Conservation (phyloP, 345 rosid species). For the Brassica cretica region DNA sequence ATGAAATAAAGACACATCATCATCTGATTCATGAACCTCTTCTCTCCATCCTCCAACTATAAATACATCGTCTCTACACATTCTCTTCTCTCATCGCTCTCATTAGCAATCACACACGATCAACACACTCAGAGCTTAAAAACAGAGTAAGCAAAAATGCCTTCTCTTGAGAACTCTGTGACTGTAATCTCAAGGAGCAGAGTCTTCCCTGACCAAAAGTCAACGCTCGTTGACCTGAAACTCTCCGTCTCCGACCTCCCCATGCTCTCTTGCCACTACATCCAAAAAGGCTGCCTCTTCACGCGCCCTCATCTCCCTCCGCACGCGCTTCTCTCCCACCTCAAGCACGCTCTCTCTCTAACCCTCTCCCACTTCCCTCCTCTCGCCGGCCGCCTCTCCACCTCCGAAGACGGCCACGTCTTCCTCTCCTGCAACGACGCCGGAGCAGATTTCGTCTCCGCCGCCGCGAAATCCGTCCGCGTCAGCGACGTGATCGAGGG, state of each 20-base stretch:
- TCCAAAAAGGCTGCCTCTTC: slow-evolving; percentile 86
- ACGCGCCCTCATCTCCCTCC: slow-evolving; percentile 43
- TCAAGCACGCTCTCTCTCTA: slow-evolving; percentile 49
- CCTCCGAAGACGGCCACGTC: slow-evolving; percentile 53
- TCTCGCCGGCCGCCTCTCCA: slow-evolving; percentile 79
- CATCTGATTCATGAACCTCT: slow-evolving; percentile 59
- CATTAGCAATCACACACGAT: slow-evolving; percentile 2
- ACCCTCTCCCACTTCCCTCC: slow-evolving; percentile 76
- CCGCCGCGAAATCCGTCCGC: slow-evolving; percentile 43
- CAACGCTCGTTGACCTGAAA: slow-evolving; percentile 61
- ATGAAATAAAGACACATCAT: not conserved
- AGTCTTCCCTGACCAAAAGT: slow-evolving; percentile 55
- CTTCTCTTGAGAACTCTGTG: slow-evolving; percentile 39
- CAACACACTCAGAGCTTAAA: not conserved
- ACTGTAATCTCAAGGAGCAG: slow-evolving; percentile 51
- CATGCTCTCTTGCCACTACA: slow-evolving; percentile 93
- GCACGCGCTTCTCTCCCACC: slow-evolving; percentile 45
- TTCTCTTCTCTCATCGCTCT: slow-evolving; percentile 26
- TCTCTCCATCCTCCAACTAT: slow-evolving; percentile 39
- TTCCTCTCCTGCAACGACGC: slow-evolving; percentile 69
- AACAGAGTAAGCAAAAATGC: slow-evolving; percentile 40
- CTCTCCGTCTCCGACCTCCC: slow-evolving; percentile 96
- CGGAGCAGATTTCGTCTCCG: slow-evolving; percentile 69
- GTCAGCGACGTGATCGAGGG: slow-evolving; percentile 54
- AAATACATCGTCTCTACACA: slow-evolving; percentile 22